phyloP scores from a whole-genome alignment of 345 rosid genomes.

The Ailanthus altissimus region DNA sequence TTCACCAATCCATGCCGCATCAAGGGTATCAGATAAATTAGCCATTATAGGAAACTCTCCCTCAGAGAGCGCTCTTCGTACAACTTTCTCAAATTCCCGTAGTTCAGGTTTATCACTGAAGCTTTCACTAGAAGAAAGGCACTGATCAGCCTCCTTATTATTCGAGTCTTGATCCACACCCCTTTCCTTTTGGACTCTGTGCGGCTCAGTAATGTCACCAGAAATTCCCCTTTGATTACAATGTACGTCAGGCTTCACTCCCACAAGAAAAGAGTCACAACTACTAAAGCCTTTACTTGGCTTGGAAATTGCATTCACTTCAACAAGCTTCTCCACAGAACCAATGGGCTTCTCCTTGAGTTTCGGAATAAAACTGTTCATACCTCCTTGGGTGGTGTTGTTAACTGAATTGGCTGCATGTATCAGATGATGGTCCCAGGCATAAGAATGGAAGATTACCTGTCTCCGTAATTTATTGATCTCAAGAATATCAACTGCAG shows the following conservation, averaged over 20 bases:
- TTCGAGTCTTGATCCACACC: slow-evolving; percentile 35
- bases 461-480: slow-evolving; percentile 75
- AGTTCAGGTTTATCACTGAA: slow-evolving; percentile 35
- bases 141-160: slow-evolving; percentile 35
- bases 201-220: slow-evolving; percentile 22
- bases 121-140: slow-evolving; percentile 36
- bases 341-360: slow-evolving; percentile 38
- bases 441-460: slow-evolving; percentile 69
- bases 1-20: slow-evolving; percentile 76
- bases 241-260: slow-evolving; percentile 36
- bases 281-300: slow-evolving; percentile 41
- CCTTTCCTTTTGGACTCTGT: slow-evolving; percentile 32
- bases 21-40: slow-evolving; percentile 73
- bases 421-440: slow-evolving; percentile 83
- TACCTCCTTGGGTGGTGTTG: slow-evolving; percentile 44
- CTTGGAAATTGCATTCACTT: slow-evolving; percentile 39
- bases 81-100: slow-evolving; percentile 47
- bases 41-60: slow-evolving; percentile 46
- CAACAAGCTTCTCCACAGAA: slow-evolving; percentile 57
- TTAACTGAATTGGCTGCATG: slow-evolving; percentile 51
- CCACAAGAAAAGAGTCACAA: slow-evolving; percentile 41
- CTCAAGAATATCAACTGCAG: slow-evolving; percentile 76
- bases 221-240: slow-evolving; percentile 35
- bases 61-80: slow-evolving; percentile 45
- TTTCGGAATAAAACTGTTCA: slow-evolving; percentile 35